A percentile compares a stretch with the other conserved stretches of the same genome.
Conservation (phyloP, 805 yeast genomes). For the Metschnikowia reukaufii region DNA sequence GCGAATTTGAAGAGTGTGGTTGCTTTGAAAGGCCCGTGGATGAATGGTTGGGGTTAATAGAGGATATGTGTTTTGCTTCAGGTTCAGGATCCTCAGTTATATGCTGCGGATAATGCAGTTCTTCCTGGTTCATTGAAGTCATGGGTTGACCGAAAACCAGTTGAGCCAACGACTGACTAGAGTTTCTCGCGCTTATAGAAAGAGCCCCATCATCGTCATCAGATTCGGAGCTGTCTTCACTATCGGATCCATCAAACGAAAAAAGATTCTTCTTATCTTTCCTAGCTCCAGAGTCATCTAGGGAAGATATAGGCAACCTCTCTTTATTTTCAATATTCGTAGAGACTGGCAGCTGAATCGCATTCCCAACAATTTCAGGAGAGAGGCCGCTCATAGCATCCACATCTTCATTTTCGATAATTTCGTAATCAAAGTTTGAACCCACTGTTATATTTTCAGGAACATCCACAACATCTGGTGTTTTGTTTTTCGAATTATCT, state of each 20-base stretch:
- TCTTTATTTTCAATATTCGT: conserved; percentile 7
- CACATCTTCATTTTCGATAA: conserved; percentile 28
- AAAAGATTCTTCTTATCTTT: conserved; percentile 13
- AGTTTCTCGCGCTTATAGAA: conserved; percentile 38
- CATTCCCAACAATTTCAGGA: conserved; percentile 18
- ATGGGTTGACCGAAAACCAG: conserved; percentile 34
- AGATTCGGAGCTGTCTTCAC: conserved; percentile 24
- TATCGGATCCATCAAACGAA: conserved; percentile 13
- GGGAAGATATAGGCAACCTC: conserved; percentile 20
- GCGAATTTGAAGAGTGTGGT: conserved; percentile 41
- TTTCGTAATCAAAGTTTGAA: conserved; percentile 40
- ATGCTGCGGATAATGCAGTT: conserved; percentile 24
- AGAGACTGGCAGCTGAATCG: background rate
- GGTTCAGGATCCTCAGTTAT: conserved; percentile 26
- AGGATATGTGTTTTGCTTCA: conserved; percentile 25
- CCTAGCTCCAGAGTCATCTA: conserved; percentile 19
- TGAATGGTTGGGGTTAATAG: conserved; percentile 37
- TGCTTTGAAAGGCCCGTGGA: conserved; percentile 40
- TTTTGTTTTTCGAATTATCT: conserved; percentile 23
- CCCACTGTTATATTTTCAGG: conserved; percentile 47
- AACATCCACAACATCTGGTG: conserved; percentile 45
- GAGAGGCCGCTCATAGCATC: conserved; percentile 13
- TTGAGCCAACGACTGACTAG: conserved; percentile 45
- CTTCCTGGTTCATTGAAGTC: conserved; percentile 17
- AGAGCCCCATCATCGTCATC: conserved; percentile 36